Conservation (phyloP, 2,329 filamentous ascomycete species). For the Curvularia verruculosa region DNA sequence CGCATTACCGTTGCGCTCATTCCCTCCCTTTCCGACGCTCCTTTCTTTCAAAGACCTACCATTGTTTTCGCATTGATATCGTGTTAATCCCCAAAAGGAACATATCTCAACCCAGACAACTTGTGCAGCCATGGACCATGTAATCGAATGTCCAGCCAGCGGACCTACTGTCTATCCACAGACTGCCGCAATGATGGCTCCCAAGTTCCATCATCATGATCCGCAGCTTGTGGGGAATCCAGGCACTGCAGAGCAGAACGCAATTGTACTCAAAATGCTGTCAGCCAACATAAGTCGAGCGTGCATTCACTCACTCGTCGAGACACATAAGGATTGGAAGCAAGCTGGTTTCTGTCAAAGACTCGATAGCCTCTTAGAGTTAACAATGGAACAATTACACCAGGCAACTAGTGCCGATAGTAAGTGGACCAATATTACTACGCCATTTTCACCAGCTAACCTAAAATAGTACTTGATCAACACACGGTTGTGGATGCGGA, state of each 20-base stretch:
- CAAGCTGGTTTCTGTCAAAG: neutral
- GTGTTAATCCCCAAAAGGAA: neutral
- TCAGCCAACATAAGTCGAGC: neutral
- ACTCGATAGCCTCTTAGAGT: neutral
- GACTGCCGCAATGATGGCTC: neutral
- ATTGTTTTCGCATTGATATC: neutral
- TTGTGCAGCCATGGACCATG: neutral
- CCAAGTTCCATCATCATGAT: neutral
- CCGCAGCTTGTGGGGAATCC: neutral
- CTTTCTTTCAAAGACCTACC: neutral
- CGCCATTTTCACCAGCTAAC: no score
- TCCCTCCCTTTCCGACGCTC: neutral
- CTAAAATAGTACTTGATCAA: no score
- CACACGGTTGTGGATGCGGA: no score
- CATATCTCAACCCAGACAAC: no score
- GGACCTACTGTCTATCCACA: neutral
- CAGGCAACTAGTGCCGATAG: no score
- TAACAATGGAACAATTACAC: neutral
- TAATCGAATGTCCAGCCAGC: neutral
- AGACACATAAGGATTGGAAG: neutral
- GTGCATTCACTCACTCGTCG: neutral
- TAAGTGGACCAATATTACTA: no score
- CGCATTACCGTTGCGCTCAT: neutral
- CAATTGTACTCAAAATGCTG: neutral
- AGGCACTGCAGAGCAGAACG: neutral